Evolutionary conservation across 345 rosid species (phyloP).

Genomic region (Hibiscus trionum): DNA sequence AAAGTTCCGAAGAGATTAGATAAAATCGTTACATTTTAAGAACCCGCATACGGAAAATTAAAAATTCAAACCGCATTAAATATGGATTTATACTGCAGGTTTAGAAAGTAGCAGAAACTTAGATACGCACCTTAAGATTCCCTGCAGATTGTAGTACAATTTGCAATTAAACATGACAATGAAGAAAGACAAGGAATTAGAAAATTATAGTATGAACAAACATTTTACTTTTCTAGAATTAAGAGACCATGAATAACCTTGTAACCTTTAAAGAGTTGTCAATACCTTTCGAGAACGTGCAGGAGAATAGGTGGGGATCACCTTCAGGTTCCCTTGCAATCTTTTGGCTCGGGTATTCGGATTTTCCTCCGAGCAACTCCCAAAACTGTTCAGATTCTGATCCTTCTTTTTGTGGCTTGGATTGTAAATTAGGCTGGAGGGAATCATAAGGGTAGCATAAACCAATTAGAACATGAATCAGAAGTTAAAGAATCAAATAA

Average conservation of each 20-base stretch:
- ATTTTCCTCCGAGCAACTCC: slow-evolving; percentile 81
- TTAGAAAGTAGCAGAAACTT: slow-evolving; percentile 4
- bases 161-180: slow-evolving; percentile 17
- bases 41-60: slow-evolving; percentile 4
- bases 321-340: slow-evolving; percentile 62
- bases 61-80: not conserved
- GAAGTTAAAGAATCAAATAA: slow-evolving; percentile 1
- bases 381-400: slow-evolving; percentile 88
- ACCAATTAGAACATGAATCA: not conserved
- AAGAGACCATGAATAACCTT: slow-evolving; percentile 8
- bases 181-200: slow-evolving; percentile 19
- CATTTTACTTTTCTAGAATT: not conserved
- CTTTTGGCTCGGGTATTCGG: slow-evolving; percentile 77
- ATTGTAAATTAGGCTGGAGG: slow-evolving; percentile 76
- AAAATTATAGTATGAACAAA: slow-evolving; percentile 10
- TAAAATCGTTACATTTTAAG: not conserved
- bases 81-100: not conserved
- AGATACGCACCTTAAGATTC: slow-evolving; percentile 67
- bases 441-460: slow-evolving; percentile 13
- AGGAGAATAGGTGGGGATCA: slow-evolving; percentile 91
- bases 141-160: slow-evolving; percentile 46
- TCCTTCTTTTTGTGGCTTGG: slow-evolving; percentile 87
- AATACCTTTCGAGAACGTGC: slow-evolving; percentile 67
- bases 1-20: not conserved
- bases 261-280: not conserved